Conservation (phyloP, 1,139 yeast species). For the Sugiyamaella neomexicana region DNA sequence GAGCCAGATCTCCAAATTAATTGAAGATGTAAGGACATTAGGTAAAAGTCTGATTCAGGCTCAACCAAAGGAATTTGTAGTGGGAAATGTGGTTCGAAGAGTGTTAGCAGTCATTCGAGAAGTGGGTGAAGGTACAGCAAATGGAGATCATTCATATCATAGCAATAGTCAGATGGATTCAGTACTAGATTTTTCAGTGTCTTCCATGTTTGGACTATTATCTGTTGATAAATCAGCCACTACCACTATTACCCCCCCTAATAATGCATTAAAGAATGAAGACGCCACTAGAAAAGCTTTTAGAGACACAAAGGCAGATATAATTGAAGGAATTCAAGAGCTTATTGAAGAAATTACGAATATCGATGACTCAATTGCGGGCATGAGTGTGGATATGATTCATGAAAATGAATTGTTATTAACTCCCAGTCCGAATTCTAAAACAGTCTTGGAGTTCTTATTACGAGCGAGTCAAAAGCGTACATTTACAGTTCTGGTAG, state of each 20-base stretch:
- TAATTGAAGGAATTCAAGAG: constrained; percentile 92
- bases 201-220: constrained; percentile 74
- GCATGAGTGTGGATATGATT: constrained; percentile 87
- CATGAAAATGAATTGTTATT: constrained; percentile 90
- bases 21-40: constrained; percentile 59
- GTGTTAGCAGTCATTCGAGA: constrained; percentile 86
- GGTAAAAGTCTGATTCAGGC: constrained; percentile 44
- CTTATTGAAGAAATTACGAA: constrained; percentile 88
- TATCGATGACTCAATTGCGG: constrained; percentile 87
- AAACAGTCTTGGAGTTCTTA: constrained; percentile 83
- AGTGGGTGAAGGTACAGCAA: constrained; percentile 64
- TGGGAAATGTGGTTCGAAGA: constrained; percentile 90
- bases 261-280: constrained; percentile 22
- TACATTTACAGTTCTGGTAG: constrained; percentile 86
- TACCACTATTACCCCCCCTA: not conserved
- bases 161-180: constrained; percentile 13
- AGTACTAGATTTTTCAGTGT: constrained; percentile 10
- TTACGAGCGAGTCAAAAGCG: constrained; percentile 86
- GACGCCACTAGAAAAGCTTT: constrained; percentile 9
- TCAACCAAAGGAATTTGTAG: constrained; percentile 64
- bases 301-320: constrained; percentile 64
- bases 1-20: constrained; percentile 72
- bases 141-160: constrained; percentile 2
- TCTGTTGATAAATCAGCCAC: constrained; percentile 48
- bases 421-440: constrained; percentile 92